Conservation (phyloP, 371 early-diverging fungal species). For the Mucor ambiguus region DNA sequence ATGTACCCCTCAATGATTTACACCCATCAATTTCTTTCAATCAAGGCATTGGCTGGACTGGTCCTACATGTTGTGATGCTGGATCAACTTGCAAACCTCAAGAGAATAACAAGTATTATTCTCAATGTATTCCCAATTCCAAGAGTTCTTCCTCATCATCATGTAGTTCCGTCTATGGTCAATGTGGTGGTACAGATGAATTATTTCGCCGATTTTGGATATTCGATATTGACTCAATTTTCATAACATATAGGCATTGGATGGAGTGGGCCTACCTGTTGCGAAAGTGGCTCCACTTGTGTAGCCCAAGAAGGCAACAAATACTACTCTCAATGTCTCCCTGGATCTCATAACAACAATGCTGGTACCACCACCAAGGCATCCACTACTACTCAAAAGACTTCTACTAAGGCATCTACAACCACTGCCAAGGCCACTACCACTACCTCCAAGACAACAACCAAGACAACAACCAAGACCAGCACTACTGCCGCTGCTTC, state of each 20-base stretch:
- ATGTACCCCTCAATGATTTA: neutral
- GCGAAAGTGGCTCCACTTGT: slow-evolving; percentile 38
- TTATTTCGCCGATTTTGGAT: neutral
- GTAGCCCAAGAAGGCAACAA: slow-evolving; percentile 23
- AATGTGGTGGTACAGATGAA: slow-evolving; percentile 5
- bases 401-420: slow-evolving; percentile 11
- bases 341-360: neutral
- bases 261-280: slow-evolving; percentile 42
- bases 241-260: slow-evolving; percentile 21
- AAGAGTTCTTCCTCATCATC: neutral
- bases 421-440: slow-evolving; percentile 4
- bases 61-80: slow-evolving; percentile 41
- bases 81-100: slow-evolving; percentile 36
- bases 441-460: neutral
- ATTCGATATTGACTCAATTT: neutral
- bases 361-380: slow-evolving; percentile 1
- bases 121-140: slow-evolving; percentile 35
- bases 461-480: slow-evolving; percentile 19
- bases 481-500: slow-evolving; percentile 13
- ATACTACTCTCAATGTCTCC: slow-evolving; percentile 43
- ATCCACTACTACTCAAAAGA: slow-evolving; percentile 10
- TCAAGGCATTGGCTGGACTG: slow-evolving; percentile 34
- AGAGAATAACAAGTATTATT: slow-evolving; percentile 31
- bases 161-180: slow-evolving; percentile 6
- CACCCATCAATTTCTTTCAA: neutral